Evolutionary conservation across 805 yeast genomes (phyloP).

Genomic region (Kodamaea kakaduensis): DNA sequence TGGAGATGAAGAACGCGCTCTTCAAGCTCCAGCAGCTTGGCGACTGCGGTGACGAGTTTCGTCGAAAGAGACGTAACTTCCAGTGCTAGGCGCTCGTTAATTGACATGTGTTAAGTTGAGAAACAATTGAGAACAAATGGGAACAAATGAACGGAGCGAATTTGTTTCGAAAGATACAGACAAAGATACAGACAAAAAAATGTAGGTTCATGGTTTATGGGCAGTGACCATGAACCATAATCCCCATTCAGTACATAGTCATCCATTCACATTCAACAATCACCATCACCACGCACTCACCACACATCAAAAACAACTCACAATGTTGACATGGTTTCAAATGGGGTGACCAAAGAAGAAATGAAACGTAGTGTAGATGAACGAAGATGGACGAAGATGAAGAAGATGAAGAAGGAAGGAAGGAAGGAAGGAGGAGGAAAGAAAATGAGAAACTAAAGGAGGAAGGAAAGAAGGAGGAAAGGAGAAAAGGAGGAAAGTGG

Average conservation of each 20-base stretch:
- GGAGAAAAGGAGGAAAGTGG: neutral
- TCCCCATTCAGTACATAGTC: no score
- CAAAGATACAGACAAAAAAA: neutral
- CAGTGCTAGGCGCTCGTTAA: constrained; percentile 42
- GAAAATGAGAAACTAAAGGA: neutral
- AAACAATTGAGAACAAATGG: no score
- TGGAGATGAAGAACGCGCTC: constrained; percentile 41
- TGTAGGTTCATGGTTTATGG: neutral
- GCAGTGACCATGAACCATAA: no score
- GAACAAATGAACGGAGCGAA: no score
- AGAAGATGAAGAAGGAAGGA: neutral
- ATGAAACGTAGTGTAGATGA: no score
- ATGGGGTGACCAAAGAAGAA: no score
- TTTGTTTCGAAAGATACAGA: no score
- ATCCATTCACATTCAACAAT: no score
- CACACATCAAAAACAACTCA: no score
- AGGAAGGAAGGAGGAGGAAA: neutral
- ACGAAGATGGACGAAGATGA: neutral
- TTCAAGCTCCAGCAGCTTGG: constrained; percentile 53
- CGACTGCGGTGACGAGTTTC: constrained; percentile 55
- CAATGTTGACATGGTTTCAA: no score
- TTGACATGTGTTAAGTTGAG: constrained; percentile 6
- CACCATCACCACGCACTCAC: no score
- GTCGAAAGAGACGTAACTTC: constrained; percentile 59
- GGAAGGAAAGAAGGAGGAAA: neutral